Conservation (phyloP, 2,329 filamentous ascomycete genomes). For the Ophiocordyceps camponoti-saundersi region DNA sequence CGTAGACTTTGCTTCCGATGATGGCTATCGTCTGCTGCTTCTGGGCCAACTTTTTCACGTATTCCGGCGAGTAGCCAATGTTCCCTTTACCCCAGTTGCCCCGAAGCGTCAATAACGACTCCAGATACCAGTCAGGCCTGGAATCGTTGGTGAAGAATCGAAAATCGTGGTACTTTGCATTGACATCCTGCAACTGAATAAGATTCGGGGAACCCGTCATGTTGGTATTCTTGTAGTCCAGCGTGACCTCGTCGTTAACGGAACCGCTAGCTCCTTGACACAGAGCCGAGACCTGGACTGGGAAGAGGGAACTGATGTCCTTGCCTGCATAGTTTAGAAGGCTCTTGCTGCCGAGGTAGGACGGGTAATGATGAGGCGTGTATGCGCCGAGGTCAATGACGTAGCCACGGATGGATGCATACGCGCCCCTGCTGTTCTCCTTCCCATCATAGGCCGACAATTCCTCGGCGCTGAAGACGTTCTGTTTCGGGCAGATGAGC, state of each 20-base stretch:
- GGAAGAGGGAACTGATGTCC: constrained; percentile 81
- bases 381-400: constrained; percentile 73
- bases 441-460: constrained; percentile 60
- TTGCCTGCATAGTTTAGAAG: constrained; percentile 70
- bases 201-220: constrained; percentile 48
- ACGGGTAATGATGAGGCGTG: constrained; percentile 56
- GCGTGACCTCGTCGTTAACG: constrained; percentile 54
- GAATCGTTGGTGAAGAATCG: constrained; percentile 66
- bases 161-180: constrained; percentile 84
- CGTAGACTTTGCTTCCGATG: constrained; percentile 67
- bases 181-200: constrained; percentile 50
- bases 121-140: constrained; percentile 80
- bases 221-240: constrained; percentile 72
- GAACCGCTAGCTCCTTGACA: constrained; percentile 59
- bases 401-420: constrained; percentile 69
- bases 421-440: constrained; percentile 43
- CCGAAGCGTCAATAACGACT: constrained; percentile 68
- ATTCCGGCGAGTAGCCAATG: constrained; percentile 66
- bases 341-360: constrained; percentile 36
- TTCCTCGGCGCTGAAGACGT: constrained; percentile 71
- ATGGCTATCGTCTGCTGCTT: constrained; percentile 57
- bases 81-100: constrained; percentile 71
- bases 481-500: constrained; percentile 79
- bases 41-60: constrained; percentile 51
- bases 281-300: constrained; percentile 81